These are phyloP conservation scores for Onygenales sp. DNA, from an alignment of 2,329 filamentous ascomycete species.

Conservation along the genomic window DNA sequence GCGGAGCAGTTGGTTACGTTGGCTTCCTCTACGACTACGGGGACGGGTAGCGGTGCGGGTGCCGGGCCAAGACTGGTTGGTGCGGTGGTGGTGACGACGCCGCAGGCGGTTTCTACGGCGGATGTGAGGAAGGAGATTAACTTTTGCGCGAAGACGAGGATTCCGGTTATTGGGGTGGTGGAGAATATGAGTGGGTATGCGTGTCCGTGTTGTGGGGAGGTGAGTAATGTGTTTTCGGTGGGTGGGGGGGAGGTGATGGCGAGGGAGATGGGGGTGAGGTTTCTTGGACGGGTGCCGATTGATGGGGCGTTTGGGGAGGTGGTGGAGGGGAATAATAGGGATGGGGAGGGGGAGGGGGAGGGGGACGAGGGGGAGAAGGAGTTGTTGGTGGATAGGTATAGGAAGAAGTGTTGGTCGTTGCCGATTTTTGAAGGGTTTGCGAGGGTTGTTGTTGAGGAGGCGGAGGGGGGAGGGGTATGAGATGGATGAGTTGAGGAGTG, in stretches of 20 bases:
- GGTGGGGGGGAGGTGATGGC: conserved; percentile 89
- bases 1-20: conserved; percentile 67
- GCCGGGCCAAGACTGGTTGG: conserved; percentile 59
- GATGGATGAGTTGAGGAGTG: not conserved
- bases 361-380: conserved; percentile 10
- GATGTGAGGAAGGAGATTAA: conserved; percentile 94
- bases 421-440: conserved; percentile 34
- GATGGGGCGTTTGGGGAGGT: conserved; percentile 85
- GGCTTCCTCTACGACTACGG: conserved; percentile 15
- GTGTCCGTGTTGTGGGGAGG: conserved; percentile 60
- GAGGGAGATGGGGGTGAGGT: conserved; percentile 69
- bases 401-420: conserved; percentile 33
- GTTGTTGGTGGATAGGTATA: conserved; percentile 34
- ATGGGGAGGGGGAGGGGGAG: conserved; percentile 12
- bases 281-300: conserved; percentile 80
- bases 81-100: conserved; percentile 90
- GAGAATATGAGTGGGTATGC: conserved; percentile 73
- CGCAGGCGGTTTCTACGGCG: conserved; percentile 84
- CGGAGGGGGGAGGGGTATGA: conserved; percentile 3
- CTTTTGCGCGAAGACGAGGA: conserved; percentile 76
- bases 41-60: not conserved
- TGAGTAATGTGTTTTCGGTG: conserved; percentile 86
- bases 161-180: conserved; percentile 75
- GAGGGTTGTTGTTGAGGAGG: conserved; percentile 22
- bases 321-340: conserved; percentile 52